Evolutionary conservation across 345 rosid genomes (phyloP).

Genomic region (Clausena lansium): DNA sequence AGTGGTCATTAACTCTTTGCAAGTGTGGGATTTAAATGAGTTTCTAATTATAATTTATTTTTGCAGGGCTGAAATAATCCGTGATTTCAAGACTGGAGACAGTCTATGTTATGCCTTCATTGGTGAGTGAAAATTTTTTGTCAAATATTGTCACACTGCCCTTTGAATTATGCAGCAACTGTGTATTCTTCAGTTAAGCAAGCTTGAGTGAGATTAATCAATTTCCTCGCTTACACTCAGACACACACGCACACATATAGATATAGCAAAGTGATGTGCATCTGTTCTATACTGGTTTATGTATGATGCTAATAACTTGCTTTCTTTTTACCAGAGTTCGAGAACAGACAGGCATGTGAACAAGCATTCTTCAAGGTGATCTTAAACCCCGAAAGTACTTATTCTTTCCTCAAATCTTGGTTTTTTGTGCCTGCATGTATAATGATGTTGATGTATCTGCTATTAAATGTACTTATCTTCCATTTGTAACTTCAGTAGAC

Average conservation of each 20-base stretch:
- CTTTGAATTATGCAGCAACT: not conserved
- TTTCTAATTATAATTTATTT: slow-evolving; percentile 15
- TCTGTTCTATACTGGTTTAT: not conserved
- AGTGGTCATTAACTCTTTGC: not conserved
- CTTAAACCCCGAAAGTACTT: not conserved
- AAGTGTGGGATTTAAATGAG: not conserved
- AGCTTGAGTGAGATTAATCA: not conserved
- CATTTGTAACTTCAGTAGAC: not conserved
- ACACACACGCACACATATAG: not conserved
- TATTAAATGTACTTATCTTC: not conserved
- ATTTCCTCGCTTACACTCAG: not conserved
- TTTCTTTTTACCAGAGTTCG: slow-evolving; percentile 59
- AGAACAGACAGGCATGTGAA: slow-evolving; percentile 70
- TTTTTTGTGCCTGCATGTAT: not conserved
- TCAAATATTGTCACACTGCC: slow-evolving; percentile 2
- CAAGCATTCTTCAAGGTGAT: slow-evolving; percentile 86
- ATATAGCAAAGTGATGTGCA: not conserved
- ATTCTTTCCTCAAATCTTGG: not conserved
- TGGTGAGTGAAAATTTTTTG: slow-evolving; percentile 46
- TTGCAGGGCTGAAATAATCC: slow-evolving; percentile 83
- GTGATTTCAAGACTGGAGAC: slow-evolving; percentile 95
- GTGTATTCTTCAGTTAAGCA: not conserved
- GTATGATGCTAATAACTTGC: not conserved
- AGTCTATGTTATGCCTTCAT: slow-evolving; percentile 94
- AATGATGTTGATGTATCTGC: not conserved